Evolutionary conservation across 169 alveolate genomes (phyloP), one percentile per base, ranked within the genome.

Genomic region (Cryptosporidium parvum): DNA sequence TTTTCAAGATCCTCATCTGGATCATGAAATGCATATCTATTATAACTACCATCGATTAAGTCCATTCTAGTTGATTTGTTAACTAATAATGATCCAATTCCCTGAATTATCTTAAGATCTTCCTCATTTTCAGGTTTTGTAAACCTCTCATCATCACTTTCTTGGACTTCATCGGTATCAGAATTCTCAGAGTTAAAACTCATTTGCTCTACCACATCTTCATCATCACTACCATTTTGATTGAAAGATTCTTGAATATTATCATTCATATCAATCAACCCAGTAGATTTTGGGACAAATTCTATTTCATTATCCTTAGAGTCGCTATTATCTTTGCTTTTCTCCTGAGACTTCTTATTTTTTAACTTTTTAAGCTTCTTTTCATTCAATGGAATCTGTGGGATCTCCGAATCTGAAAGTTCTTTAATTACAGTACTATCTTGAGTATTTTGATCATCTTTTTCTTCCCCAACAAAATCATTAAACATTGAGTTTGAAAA

Each of bases 41-140:
- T 97, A 93, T 96, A 98, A 26, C 99, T 96, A 12, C 97, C 96
- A 91, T 98, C 99, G 62, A 98, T 93, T 53, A 98, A 92, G 52
- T 97, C 98, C 96, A 96, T 92, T 52, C 99, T 89, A 23, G 97
- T 93, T 75, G 95, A 94, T 93, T 97, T 97, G 91, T 97, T 95
- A 45, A 97, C 91, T 73, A 95, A 85, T 26, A 91, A 80, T 70
- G 92, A 92, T 29, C 94, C 94, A 71, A 92, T 75, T 26, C 86
- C 92, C 58, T 71, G 92, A 65, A 92, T 71, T 37, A 87, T 62
- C 37, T 92, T 92, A 42, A 92, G 59, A 58, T 92, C 94, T 37
- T 92, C 93, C 61, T 92, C 94, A 70, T 89, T 92, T 58, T 86
- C 72, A 62, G 92, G 84, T 44, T 69, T 73, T 70, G 70, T 23